phyloP scores from a whole-genome alignment of 345 rosid species.

The Iberis pinnata region DNA sequence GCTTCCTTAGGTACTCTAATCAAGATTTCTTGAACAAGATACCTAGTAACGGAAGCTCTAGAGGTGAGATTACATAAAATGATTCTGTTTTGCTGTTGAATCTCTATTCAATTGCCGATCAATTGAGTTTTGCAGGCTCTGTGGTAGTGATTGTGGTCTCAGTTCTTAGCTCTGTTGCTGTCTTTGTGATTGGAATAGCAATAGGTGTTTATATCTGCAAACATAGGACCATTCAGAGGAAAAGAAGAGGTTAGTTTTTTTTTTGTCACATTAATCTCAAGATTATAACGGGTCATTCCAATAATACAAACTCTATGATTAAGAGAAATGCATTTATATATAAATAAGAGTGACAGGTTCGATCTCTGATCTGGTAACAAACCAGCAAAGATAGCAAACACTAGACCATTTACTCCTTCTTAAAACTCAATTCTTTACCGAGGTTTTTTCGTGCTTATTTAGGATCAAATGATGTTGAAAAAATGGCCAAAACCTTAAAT shows the following conservation, averaged over 20 bases:
- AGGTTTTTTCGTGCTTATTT: too few species aligned
- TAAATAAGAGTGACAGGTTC: too few species aligned
- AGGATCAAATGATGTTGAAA: constrained; percentile 68
- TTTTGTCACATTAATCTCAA: too few species aligned
- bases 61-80: constrained; percentile 35
- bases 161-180: constrained; percentile 54
- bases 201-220: constrained; percentile 57
- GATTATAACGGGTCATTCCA: too few species aligned
- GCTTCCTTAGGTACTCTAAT: constrained; percentile 83
- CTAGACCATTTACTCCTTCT: too few species aligned
- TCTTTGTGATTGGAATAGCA: constrained; percentile 47
- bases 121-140: constrained; percentile 39
- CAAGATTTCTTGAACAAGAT: constrained; percentile 57
- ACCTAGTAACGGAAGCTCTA: constrained; percentile 41
- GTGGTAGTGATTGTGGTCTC: constrained; percentile 60
- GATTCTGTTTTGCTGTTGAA: not conserved
- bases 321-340: too few species aligned
- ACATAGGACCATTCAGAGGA: constrained; percentile 52
- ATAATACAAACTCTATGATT: too few species aligned
- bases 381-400: too few species aligned
- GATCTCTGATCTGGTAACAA: too few species aligned
- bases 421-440: too few species aligned
- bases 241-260: constrained; percentile 50
- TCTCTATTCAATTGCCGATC: not conserved
- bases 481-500: constrained; percentile 55